These are phyloP conservation scores for Apostasia shenzhenica DNA, from an alignment of 106 monocot species.

Conservation along the genomic window DNA sequence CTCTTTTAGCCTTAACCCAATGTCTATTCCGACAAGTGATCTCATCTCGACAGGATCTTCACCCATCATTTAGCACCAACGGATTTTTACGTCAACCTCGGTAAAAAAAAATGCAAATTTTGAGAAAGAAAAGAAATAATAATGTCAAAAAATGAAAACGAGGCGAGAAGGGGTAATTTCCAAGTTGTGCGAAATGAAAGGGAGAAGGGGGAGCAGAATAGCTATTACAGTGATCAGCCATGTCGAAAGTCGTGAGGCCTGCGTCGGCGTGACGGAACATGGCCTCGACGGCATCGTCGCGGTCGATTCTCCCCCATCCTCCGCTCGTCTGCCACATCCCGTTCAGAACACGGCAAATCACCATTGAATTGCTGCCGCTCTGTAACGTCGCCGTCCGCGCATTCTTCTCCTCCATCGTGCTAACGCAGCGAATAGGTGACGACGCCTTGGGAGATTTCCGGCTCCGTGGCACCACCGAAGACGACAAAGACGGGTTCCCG, in stretches of 20 bases:
- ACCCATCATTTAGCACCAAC: too few relatives aligned
- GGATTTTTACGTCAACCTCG: too few relatives aligned
- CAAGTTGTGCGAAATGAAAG: neutral
- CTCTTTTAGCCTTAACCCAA: too few relatives aligned
- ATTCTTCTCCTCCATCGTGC: constrained; percentile 23
- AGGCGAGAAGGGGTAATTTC: too few relatives aligned
- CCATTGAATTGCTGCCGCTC: constrained; percentile 51
- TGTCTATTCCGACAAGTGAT: too few relatives aligned
- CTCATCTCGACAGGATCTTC: too few relatives aligned
- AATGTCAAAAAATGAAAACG: neutral
- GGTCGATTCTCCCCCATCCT: constrained; percentile 92
- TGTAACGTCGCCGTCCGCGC: constrained; percentile 32
- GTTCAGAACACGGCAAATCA: constrained; percentile 84
- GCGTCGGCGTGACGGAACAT: constrained; percentile 88
- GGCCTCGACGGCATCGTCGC: constrained; percentile 79
- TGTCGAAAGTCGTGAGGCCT: constrained; percentile 93
- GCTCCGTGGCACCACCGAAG: neutral
- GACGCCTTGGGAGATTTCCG: neutral
- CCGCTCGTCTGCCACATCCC: constrained; percentile 99
- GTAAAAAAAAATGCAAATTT: too few relatives aligned
- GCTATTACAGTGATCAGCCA: constrained; percentile 90
- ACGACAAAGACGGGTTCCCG: neutral
- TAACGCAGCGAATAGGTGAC: constrained; percentile 21
- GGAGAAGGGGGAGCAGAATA: neutral
- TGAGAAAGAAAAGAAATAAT: too few relatives aligned